Percentiles rank a stretch among this genome's conserved stretches.
These are phyloP conservation scores for Lactarius sanguifluus DNA, from an alignment of 768 basidiomycete species.

Conservation along the genomic window DNA sequence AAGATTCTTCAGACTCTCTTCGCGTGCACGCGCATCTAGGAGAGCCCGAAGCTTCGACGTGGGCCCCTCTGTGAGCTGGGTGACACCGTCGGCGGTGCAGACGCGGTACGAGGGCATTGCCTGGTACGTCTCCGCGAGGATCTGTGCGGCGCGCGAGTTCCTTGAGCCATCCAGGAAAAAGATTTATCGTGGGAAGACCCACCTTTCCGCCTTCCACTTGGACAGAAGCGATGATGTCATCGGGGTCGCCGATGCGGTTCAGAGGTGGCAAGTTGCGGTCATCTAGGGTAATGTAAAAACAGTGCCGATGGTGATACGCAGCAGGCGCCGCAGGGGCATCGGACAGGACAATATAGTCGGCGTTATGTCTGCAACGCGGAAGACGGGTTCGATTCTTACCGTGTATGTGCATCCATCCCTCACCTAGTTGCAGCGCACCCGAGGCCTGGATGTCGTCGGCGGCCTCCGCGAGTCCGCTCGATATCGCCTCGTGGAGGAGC, in stretches of 20 bases:
- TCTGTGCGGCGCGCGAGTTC: slow-evolving; percentile 40
- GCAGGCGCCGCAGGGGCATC: no score
- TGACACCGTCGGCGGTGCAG: slow-evolving; percentile 72
- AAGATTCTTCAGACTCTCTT: slow-evolving; percentile 33
- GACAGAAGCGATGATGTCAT: slow-evolving; percentile 80
- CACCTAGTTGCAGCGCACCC: slow-evolving; percentile 60
- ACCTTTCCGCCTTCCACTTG: slow-evolving; percentile 70
- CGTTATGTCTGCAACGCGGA: neutral
- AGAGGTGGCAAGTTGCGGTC: slow-evolving; percentile 71
- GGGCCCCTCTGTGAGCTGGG: slow-evolving; percentile 67
- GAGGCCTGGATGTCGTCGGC: slow-evolving; percentile 66
- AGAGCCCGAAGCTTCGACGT: slow-evolving; percentile 46
- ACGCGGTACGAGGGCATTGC: slow-evolving; percentile 83
- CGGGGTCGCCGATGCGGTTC: slow-evolving; percentile 76
- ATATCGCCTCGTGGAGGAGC: slow-evolving; percentile 60
- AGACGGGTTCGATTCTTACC: slow-evolving; percentile 34
- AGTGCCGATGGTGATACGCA: no score
- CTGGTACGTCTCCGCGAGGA: slow-evolving; percentile 70
- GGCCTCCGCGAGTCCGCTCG: slow-evolving; percentile 51
- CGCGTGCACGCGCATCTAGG: slow-evolving; percentile 38
- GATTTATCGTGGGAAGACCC: slow-evolving; percentile 17
- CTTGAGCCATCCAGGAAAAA: neutral
- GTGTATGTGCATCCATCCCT: slow-evolving; percentile 90
- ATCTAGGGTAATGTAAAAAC: no score
- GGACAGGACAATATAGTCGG: neutral